Base-by-base conservation (phyloP, 306 rosid species). In the Dryas octopetala region DNA sequence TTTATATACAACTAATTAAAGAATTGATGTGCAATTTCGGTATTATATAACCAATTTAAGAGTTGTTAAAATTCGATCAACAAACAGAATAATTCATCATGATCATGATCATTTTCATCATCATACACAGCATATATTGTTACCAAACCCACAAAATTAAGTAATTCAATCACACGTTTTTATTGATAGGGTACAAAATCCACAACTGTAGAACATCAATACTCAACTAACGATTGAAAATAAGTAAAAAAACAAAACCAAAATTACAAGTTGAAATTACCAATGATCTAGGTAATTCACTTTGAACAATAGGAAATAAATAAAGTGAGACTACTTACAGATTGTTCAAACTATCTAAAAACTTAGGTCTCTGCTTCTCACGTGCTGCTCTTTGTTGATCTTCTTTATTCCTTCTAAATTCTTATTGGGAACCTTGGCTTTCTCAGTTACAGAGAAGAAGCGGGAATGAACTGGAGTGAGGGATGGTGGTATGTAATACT, bases 261-360 rank as follows among this genome's bases (percentile, higher is more conserved):
- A 44, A 16, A 7, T n/a, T 6, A 57, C 16, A 59, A 26, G 64
- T 26, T 32, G 38, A 32, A 32, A 32, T 32, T 2, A 32, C 38
- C 38, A 32, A 32, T 32, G 3, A 32, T 32, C 38, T 32, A 1
- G 38, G 38, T 32, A 23, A 10, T 43, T 7, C 41, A 14, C 16
- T 43, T 4, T 44, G 6, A 12, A 14, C 38, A 32, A 32, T 1
- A 32, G 40, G 10, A 2, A 23, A 65, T 65, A n/a, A 43, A 4
- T 28, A 65, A 26, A 17, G 52, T 9, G 4, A 65, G 70, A 32
- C 9, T n/a, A 65, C 70, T 65, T 65, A 65, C 70, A 65, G 70
- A 65, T 44, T 65, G 9, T 48, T 64, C 68, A 64, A 64, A 44
- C 48, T 65, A 44, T 44, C 52, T 44, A 32, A 44, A 43, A 65